Evolutionary conservation across 805 yeast species (phyloP).

Genomic region (Kodamaea jinghongensis): DNA sequence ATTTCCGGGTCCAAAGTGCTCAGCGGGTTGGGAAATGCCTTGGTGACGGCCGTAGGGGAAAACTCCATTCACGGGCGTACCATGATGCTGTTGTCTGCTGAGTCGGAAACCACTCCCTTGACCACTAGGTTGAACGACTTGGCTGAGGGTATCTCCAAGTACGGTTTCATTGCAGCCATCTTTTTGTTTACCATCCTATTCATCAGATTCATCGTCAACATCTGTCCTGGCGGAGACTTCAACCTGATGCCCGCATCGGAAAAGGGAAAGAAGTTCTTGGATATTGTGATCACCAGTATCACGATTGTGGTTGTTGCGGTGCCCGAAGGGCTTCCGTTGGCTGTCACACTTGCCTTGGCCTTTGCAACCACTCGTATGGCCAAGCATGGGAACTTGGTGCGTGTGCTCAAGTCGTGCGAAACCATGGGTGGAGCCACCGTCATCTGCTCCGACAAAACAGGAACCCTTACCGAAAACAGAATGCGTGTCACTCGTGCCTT

Average conservation of each 20-base stretch:
- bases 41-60: constrained; percentile 88
- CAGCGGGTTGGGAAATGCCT: constrained; percentile 80
- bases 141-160: constrained; percentile 93
- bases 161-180: constrained; percentile 83
- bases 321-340: constrained; percentile 98
- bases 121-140: constrained; percentile 76
- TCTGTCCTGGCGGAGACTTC: constrained; percentile 51
- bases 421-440: constrained; percentile 99
- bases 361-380: constrained; percentile 99
- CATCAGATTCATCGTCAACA: constrained; percentile 64
- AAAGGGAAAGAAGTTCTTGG: constrained; percentile 81
- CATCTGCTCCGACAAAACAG: constrained; percentile 95
- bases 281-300: constrained; percentile 85
- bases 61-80: constrained; percentile 91
- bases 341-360: constrained; percentile 94
- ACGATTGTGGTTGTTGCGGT: constrained; percentile 96
- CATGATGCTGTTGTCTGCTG: constrained; percentile 73
- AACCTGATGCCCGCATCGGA: constrained; percentile 53
- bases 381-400: constrained; percentile 91
- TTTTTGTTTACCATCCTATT: constrained; percentile 78
- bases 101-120: constrained; percentile 83
- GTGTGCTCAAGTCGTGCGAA: constrained; percentile 91
- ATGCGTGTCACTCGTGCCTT: constrained; percentile 87
- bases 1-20: constrained; percentile 89
- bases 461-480: constrained; percentile 89